These are phyloP conservation scores for Colletotrichum lindemuthianum DNA, from an alignment of 2,329 filamentous ascomycete genomes.

Conservation along the genomic window DNA sequence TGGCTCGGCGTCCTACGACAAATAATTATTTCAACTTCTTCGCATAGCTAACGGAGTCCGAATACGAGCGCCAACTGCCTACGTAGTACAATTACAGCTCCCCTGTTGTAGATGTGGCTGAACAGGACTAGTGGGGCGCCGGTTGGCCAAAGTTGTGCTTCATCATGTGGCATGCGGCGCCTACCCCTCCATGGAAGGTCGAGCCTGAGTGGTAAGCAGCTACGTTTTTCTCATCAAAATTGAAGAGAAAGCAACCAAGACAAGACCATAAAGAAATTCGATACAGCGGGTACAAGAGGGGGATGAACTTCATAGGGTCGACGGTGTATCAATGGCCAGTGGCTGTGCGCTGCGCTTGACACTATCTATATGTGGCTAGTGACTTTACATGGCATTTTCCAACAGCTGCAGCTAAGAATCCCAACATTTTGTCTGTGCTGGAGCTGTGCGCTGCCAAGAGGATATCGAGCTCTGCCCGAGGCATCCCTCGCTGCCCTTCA, in stretches of 20 bases:
- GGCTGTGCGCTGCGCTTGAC: no score
- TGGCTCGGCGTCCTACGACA: background rate
- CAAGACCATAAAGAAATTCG: no score
- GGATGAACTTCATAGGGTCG: no score
- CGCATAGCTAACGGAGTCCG: background rate
- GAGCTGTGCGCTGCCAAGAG: background rate
- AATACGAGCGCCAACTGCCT: background rate
- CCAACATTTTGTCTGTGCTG: slow-evolving; percentile 34
- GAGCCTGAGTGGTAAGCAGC: no score
- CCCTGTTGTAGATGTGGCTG: slow-evolving; percentile 10
- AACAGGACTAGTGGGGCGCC: accelerated
- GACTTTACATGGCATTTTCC: slow-evolving; percentile 12
- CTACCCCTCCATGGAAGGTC: no score
- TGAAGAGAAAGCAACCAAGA: no score
- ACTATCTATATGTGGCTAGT: slow-evolving; percentile 27
- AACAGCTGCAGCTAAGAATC: background rate
- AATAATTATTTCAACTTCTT: slow-evolving; percentile 4
- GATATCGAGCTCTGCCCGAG: background rate
- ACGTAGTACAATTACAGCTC: background rate
- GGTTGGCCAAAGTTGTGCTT: slow-evolving; percentile 24
- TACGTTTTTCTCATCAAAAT: no score
- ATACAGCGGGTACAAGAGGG: no score
- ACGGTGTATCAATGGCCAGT: no score
- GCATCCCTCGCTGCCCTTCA: background rate
- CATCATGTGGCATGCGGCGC: slow-evolving; percentile 20